Evolutionary conservation across 345 rosid genomes (phyloP), one percentile per base, ranked within the genome.

Genomic region (Dovyalis caffra): DNA sequence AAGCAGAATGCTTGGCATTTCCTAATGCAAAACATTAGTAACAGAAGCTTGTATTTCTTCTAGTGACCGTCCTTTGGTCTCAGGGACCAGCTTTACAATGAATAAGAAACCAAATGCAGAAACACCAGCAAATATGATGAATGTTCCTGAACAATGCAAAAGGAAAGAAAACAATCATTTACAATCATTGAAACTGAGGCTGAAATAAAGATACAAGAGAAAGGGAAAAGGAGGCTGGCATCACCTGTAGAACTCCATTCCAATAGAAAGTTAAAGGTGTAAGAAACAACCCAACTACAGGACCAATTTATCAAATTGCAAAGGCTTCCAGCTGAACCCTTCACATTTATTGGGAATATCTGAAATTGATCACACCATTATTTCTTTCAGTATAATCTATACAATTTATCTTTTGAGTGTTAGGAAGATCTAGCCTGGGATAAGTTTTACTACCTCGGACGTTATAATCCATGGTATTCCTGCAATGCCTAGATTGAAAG

Each of bases 311-410:
- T 79, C 0, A 84, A 68, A 2, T 82, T 81, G 29, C 80, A 81
- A 10, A 88, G 68, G 71, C 89, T 86, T 71, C 89, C 91, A 0
- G 84, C 89, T 18, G 73, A 34, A 53, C 85, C 91, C 76, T 88
- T 86, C 12, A 88, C 15, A 58, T 86, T 84, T 26, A 88, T 64
- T 14, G 91, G 91, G 43, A 84, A 86, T 71, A 88, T 79, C 91
- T 88, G 56, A 26, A 70, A 65, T 0, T 28, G n/a, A n/a, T n/a
- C 16, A 74, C 2, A 51, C 0, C 31, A 23, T 2, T 16, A 69
- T 6, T 18, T 47, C 12, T 8, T 3, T 49, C 18, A 69, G 18
- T 43, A 23, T 33, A 11, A 32, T 11, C 26, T 12, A 1, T 32
- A 23, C 8, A 3, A 25, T 12, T 28, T 45, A 5, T 45, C 32